These are phyloP conservation scores for Funneliformis mosseae DNA, from an alignment of 192 early-diverging fungal genomes.

Conservation along the genomic window DNA sequence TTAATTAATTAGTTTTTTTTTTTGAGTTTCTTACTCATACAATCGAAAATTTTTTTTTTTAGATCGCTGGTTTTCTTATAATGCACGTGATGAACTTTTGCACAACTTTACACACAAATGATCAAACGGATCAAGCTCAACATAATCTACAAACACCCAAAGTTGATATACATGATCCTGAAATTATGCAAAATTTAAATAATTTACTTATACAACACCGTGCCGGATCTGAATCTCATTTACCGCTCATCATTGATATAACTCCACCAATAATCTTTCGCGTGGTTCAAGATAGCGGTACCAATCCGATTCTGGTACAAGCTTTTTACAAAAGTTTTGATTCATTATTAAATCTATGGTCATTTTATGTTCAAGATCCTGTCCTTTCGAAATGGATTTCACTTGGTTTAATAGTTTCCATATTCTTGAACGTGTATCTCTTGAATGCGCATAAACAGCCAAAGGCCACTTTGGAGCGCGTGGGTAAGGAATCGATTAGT, in stretches of 20 bases:
- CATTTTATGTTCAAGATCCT: constrained; percentile 58
- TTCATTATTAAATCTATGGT: constrained; percentile 49
- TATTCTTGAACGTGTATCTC: constrained; percentile 61
- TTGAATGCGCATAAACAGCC: constrained; percentile 63
- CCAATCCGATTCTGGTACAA: constrained; percentile 41
- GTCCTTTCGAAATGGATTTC: constrained; percentile 60
- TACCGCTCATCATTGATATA: constrained; percentile 57
- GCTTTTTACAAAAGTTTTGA: constrained; percentile 44
- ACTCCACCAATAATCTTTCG: constrained; percentile 55
- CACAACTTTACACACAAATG: constrained; percentile 50
- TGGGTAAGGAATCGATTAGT: neutral
- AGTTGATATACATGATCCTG: constrained; percentile 47
- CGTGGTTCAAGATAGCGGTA: constrained; percentile 18
- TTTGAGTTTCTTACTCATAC: no score
- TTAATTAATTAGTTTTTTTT: neutral
- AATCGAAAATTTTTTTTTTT: neutral
- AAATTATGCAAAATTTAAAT: constrained; percentile 48
- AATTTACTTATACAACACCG: constrained; percentile 48
- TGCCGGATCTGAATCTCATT: constrained; percentile 36
- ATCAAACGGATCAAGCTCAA: neutral
- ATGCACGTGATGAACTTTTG: constrained; percentile 67
- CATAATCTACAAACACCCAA: constrained; percentile 28
- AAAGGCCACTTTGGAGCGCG: neutral
- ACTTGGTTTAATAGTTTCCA: constrained; percentile 48
- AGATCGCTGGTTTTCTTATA: constrained; percentile 63